Conservation (phyloP, 495 filamentous ascomycete species). For the Umbilicaria muhlenbergii region DNA sequence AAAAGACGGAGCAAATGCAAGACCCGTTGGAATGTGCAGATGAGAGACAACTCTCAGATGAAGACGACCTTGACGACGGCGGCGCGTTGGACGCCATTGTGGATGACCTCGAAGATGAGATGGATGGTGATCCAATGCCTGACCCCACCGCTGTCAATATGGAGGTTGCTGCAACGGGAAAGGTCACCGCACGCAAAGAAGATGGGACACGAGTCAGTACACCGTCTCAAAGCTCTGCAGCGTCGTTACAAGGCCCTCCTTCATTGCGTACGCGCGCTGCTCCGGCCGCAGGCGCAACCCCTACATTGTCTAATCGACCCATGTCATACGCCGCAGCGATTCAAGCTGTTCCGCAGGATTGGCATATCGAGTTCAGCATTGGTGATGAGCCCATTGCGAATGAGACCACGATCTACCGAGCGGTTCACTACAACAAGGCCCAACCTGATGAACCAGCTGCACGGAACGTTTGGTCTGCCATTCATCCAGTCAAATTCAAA, state of each 20-base stretch:
- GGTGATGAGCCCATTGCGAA: conserved; percentile 69
- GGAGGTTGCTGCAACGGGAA: conserved; percentile 78
- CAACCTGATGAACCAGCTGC: conserved; percentile 48
- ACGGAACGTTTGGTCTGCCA: conserved; percentile 73
- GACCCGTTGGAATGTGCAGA: conserved; percentile 83
- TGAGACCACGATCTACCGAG: conserved; percentile 93
- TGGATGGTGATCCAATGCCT: conserved; percentile 54
- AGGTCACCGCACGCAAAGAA: conserved; percentile 91
- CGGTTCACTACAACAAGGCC: conserved; percentile 61
- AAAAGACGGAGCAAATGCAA: conserved; percentile 22
- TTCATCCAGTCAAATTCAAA: conserved; percentile 85
- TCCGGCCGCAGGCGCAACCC: conserved; percentile 26
- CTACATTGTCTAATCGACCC: conserved; percentile 28
- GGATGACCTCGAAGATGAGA: conserved; percentile 77
- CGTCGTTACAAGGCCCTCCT: conserved; percentile 19
- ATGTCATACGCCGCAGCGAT: conserved; percentile 74
- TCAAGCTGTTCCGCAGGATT: conserved; percentile 69
- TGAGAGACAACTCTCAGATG: conserved; percentile 69
- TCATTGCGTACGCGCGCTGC: conserved; percentile 27
- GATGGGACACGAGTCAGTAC: conserved; percentile 85
- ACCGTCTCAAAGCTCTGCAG: conserved; percentile 48
- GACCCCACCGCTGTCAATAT: conserved; percentile 86
- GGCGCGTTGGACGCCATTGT: conserved; percentile 72
- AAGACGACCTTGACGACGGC: conserved; percentile 53
- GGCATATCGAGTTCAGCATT: conserved; percentile 95